Base-by-base conservation (phyloP, 352 stramenopile genomes). In the Phytophthora sansomeana region DNA sequence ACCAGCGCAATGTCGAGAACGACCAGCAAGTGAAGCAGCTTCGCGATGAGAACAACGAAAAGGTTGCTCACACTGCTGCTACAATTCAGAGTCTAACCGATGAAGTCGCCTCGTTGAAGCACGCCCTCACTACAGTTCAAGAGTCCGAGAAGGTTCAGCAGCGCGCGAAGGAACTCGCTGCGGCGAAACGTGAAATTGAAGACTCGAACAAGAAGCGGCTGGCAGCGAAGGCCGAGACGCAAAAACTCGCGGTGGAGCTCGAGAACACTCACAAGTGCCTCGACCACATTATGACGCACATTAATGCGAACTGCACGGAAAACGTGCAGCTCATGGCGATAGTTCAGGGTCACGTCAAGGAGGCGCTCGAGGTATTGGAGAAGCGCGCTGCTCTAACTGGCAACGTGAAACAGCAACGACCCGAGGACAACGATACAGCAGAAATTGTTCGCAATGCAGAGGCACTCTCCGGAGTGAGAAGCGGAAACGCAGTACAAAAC, bases 161-260 rank as follows among this genome's bases (percentile, higher is more conserved):
- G 49, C 81, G 81, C 16, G 81, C 81, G 1, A 87, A 86, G 54
- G 83, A 92, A 51, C 69, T 92, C 1, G 81, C 81, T 11, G 76
- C 63, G 24, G 81, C 81, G 1, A 92, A 90, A 63, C 79, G 81
- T 4, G 81, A 92, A n/a, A 80, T 92, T 21, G 85, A 92, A 58
- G 82, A 91, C 33, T 81, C 85, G 3, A 91, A 92, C 73, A 94
- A 91, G 60, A 94, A 94, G 64, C 80, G 85, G 4, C 52, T 94
- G 6, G 83, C 83, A n/a, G 85, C 85, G 0, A 94, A 94, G 41
- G 80, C 85, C 3, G 85, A 94, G 62, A 94, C 83, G 1, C 85
- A 94, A 58, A 91, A 91, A 52, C 75, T 94, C 8, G 83, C 83
- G 1, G 70, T 90, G 13, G 85, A 94, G 50, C 70, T 94, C 4